These are phyloP conservation scores for Sclerotinia trifoliorum DNA, from an alignment of 2,329 filamentous ascomycete species.

Conservation along the genomic window DNA sequence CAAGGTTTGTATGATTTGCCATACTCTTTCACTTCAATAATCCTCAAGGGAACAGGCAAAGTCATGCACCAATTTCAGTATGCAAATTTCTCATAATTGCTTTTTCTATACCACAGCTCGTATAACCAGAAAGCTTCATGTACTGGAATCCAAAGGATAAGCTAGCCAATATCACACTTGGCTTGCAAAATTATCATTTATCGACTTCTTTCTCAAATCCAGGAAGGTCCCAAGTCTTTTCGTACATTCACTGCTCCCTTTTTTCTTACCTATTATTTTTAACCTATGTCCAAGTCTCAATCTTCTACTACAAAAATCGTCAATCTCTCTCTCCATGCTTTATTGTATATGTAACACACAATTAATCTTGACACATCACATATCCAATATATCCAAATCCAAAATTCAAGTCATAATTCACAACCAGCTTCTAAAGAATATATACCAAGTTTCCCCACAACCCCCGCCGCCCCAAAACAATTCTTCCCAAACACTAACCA, in stretches of 20 bases:
- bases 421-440: too few species aligned
- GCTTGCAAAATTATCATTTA: not conserved
- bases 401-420: too few species aligned
- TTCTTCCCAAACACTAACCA: too few species aligned
- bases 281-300: constrained; percentile 32
- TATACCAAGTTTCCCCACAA: too few species aligned
- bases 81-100: not conserved
- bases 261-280: too few species aligned
- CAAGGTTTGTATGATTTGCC: not conserved
- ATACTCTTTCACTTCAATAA: not conserved
- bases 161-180: too few species aligned
- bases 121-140: not conserved
- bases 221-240: constrained; percentile 32
- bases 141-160: not conserved
- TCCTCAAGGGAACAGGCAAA: not conserved
- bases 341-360: too few species aligned
- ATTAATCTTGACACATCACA: too few species aligned
- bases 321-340: constrained; percentile 43
- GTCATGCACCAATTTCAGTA: too few species aligned
- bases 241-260: constrained; percentile 27
- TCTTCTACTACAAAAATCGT: constrained; percentile 46
- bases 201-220: constrained; percentile 10
- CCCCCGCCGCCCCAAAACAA: too few species aligned
- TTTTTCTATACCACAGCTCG: not conserved
- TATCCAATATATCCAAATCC: too few species aligned